Percentiles rank a stretch among this genome's conserved stretches.
phyloP scores from a whole-genome alignment of 805 yeast species.

The Starmerella sp. region DNA sequence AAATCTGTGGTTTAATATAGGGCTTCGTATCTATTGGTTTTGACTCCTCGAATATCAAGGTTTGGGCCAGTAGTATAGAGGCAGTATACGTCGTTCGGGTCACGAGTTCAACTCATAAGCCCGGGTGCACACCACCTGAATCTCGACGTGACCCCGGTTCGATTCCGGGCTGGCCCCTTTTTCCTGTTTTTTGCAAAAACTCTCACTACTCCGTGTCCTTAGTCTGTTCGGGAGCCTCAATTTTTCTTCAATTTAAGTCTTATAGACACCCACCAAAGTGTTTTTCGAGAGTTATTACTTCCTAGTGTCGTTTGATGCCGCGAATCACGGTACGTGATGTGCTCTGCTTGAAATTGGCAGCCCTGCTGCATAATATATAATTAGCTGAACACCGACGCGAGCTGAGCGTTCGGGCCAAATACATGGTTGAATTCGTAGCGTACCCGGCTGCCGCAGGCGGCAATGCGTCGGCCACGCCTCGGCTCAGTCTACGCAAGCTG shows the following conservation, averaged over 20 bases:
- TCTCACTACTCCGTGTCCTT: no score
- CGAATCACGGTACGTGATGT: no score
- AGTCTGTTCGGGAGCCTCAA: no score
- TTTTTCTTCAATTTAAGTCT: no score
- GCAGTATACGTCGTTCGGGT: conserved; percentile 23
- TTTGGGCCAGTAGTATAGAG: conserved; percentile 23
- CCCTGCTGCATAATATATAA: no score
- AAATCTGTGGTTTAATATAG: no score
- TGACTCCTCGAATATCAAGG: not conserved
- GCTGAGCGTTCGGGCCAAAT: not conserved
- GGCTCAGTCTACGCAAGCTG: not conserved
- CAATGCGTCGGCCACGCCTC: not conserved
- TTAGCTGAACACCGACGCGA: not conserved
- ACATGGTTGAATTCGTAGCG: not conserved
- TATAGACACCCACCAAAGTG: no score
- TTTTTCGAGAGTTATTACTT: no score
- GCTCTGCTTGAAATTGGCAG: no score
- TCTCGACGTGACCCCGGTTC: conserved; percentile 24
- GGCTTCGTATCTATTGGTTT: no score
- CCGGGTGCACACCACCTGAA: conserved; percentile 4
- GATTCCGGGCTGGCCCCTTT: conserved; percentile 23
- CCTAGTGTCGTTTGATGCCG: no score
- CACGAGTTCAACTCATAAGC: not conserved
- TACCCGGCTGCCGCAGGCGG: not conserved
- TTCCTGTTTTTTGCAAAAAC: conserved; percentile 1